These are phyloP conservation scores for Chrysosporium keratinophilum DNA, from an alignment of 2,329 filamentous ascomycete species.

Conservation along the genomic window DNA sequence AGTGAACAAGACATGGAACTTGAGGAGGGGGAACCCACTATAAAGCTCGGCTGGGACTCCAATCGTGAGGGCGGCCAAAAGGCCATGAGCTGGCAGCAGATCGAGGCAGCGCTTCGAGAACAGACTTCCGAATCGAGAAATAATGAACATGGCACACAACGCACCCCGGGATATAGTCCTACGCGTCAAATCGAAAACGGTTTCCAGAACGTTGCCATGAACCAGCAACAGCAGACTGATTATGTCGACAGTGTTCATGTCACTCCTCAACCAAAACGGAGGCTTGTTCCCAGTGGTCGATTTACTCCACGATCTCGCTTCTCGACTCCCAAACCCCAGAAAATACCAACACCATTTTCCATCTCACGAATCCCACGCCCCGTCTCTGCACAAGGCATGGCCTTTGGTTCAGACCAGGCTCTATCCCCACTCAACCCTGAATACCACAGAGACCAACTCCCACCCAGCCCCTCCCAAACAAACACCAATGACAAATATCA, in stretches of 20 bases:
- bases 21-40: background rate
- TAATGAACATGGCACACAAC: background rate
- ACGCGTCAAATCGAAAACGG: background rate
- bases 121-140: background rate
- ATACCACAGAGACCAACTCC: constrained; percentile 3
- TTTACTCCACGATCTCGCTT: constrained; percentile 16
- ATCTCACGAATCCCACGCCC: constrained; percentile 12
- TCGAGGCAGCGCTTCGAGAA: constrained; percentile 26
- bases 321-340: constrained; percentile 10
- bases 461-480: constrained; percentile 11
- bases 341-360: constrained; percentile 8
- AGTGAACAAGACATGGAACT: background rate
- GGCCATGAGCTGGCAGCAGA: constrained; percentile 30
- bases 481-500: constrained; percentile 21
- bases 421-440: background rate
- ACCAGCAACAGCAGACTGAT: background rate
- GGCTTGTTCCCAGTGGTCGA: constrained; percentile 4
- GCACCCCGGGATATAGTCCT: background rate
- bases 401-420: background rate
- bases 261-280: constrained; percentile 7
- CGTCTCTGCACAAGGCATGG: constrained; percentile 3
- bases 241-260: background rate
- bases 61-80: background rate
- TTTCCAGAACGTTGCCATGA: background rate
- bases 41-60: constrained; percentile 3